Base-by-base conservation (phyloP, 345 rosid genomes). In the Camelina neglecta region DNA sequence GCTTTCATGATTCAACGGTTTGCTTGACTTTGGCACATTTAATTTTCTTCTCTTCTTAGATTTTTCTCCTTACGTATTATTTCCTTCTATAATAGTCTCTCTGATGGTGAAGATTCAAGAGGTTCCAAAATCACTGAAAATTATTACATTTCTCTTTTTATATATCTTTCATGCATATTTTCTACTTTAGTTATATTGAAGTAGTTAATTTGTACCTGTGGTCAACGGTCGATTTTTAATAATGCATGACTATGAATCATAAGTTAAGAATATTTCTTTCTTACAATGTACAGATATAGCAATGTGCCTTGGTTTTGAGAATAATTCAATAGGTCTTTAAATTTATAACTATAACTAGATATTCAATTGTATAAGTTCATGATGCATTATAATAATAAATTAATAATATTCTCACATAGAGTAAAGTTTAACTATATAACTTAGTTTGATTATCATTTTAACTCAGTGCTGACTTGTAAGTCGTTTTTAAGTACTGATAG, bases 1-100 rank as follows among this genome's bases (percentile, higher is more conserved):
- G 69, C 69, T 76, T 76, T 31, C 67, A 57, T 39, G 72, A 71
- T 59, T 65, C 76, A 78, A 71, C 64, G 57, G 68, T 65, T 60
- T 59, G 56, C 36, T 72, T 72, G 81, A 77, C 73, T 77, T 77
- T 71, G 48, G 20, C 20, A 39, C 55, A 36, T n/a, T 48, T 62
- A 53, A 16, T 15, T 53, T 60, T 54, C 42, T 35, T 9, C 44
- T 35, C 33, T 3, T 76, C 12, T 35, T 55, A 26, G 53, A 45
- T 55, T 45, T 76, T 69, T 76, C 75, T 75, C 2, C 49, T 4
- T 12, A 16, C 45, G 15, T 12, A 16, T 26, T 74, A 48, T 7
- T n/a, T 47, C 36, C 65, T 47, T 65, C 41, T 57, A 13, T 39
- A 18, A 36, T 74, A 7, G 5, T 29, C 16, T 64, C 54, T 31